Percentiles rank a stretch among this genome's conserved stretches.
Conservation (phyloP, 768 basidiomycete genomes). For the Fistulinella prunicolor region DNA sequence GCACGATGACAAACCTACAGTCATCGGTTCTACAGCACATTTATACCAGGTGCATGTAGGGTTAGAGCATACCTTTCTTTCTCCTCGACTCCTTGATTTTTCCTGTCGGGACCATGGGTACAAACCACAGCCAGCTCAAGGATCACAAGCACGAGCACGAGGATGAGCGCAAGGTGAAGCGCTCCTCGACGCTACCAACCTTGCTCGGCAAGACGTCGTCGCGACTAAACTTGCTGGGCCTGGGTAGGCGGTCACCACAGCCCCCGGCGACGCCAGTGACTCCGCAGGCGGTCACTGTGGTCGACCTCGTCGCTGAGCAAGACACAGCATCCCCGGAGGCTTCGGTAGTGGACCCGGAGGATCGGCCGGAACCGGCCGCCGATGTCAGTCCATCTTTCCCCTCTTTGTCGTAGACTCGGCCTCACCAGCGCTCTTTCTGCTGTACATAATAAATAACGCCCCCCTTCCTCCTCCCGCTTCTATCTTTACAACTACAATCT, state of each 20-base stretch:
- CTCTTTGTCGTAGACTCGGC: slow-evolving; percentile 1
- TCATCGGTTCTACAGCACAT: no score
- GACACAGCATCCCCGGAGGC: slow-evolving; percentile 26
- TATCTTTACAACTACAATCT: not conserved
- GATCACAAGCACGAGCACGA: slow-evolving; percentile 18
- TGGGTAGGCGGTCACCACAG: slow-evolving; percentile 31
- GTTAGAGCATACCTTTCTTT: slow-evolving; percentile 5
- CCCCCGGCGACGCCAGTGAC: slow-evolving; percentile 27
- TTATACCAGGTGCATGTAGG: slow-evolving; percentile 19
- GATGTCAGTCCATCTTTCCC: slow-evolving; percentile 15
- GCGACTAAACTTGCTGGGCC: slow-evolving; percentile 26
- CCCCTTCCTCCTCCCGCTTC: no score
- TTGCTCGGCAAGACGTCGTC: slow-evolving; percentile 27
- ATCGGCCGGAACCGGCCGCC: slow-evolving; percentile 27
- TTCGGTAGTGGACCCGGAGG: slow-evolving; percentile 18
- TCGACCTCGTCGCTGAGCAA: slow-evolving; percentile 12
- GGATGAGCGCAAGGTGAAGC: slow-evolving; percentile 25
- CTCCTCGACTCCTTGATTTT: no score
- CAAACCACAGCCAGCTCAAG: slow-evolving; percentile 26
- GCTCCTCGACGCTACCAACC: slow-evolving; percentile 22
- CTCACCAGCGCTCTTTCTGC: no score
- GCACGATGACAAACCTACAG: slow-evolving; percentile 17
- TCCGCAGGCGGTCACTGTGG: slow-evolving; percentile 8
- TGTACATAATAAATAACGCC: no score
- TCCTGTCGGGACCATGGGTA: no score